Conservation (phyloP, 2,329 filamentous ascomycete genomes). For the Pyrenochaeta sp. region DNA sequence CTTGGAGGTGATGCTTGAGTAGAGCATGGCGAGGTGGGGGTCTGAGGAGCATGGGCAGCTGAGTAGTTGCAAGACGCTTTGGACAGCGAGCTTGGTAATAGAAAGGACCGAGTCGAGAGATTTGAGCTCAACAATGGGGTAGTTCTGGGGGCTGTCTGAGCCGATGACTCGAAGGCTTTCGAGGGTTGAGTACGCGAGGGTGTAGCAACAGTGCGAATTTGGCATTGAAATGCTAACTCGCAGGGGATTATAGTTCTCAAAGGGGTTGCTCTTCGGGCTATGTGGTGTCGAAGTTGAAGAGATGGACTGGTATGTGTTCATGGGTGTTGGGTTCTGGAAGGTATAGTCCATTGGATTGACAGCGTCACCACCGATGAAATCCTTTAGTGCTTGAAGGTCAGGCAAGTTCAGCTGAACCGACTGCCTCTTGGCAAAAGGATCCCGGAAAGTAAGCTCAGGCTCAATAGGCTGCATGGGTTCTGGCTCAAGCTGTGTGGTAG, state of each 20-base stretch:
- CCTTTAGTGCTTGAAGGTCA: constrained; percentile 35
- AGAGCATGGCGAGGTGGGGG: constrained; percentile 45
- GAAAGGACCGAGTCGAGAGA: constrained; percentile 38
- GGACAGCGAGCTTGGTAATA: constrained; percentile 33
- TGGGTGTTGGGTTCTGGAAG: constrained; percentile 15
- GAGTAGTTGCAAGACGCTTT: constrained; percentile 38
- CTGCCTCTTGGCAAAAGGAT: constrained; percentile 38
- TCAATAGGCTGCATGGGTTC: constrained; percentile 27
- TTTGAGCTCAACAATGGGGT: constrained; percentile 25
- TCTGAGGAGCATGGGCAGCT: constrained; percentile 40
- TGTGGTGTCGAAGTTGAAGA: constrained; percentile 22
- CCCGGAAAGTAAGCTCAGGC: constrained; percentile 31
- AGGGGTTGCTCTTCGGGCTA: constrained; percentile 21
- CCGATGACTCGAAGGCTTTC: constrained; percentile 37
- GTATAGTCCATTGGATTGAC: constrained; percentile 32
- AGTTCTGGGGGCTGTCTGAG: constrained; percentile 19
- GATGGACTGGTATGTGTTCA: constrained; percentile 1
- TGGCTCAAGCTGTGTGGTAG: constrained; percentile 17
- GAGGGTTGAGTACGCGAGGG: constrained; percentile 38
- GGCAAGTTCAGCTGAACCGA: constrained; percentile 31
- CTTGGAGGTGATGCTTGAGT: constrained; percentile 43
- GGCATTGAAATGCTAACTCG: constrained; percentile 27
- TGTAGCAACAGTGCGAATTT: constrained; percentile 39
- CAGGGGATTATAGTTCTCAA: constrained; percentile 20
- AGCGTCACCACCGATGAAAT: constrained; percentile 33